Evolutionary conservation across 2,329 filamentous ascomycete genomes (phyloP).

Genomic region (Pyrenophora seminiperda): DNA sequence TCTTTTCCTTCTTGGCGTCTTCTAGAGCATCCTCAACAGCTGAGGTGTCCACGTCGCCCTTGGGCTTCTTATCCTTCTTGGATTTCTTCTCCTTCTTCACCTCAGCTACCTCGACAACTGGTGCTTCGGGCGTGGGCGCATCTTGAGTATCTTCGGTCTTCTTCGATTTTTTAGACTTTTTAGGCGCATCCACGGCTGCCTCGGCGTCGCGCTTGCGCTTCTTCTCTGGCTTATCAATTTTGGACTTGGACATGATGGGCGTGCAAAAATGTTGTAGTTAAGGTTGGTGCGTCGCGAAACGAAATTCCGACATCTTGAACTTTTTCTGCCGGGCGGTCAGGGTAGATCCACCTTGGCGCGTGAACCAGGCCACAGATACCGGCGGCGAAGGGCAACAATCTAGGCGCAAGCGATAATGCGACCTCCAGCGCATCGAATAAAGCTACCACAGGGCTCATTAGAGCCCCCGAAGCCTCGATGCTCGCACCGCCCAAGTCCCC

Average conservation of each 20-base stretch:
- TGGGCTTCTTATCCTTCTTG: slow-evolving; percentile 33
- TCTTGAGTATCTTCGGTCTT: slow-evolving; percentile 24
- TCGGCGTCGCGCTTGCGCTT: slow-evolving; percentile 45
- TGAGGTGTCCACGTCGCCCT: slow-evolving; percentile 10
- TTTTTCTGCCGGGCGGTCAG: slow-evolving; percentile 32
- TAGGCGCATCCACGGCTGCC: slow-evolving; percentile 28
- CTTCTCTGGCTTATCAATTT: slow-evolving; percentile 36
- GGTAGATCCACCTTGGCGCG: slow-evolving; percentile 23
- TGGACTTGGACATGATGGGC: slow-evolving; percentile 25
- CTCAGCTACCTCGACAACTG: slow-evolving; percentile 19
- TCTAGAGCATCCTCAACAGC: slow-evolving; percentile 11
- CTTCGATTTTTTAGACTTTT: slow-evolving; percentile 43
- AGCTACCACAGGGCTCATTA: slow-evolving; percentile 32
- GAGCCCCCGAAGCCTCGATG: slow-evolving; percentile 24
- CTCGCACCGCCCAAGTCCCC: slow-evolving; percentile 38
- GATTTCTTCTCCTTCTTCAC: slow-evolving; percentile 27
- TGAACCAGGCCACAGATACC: slow-evolving; percentile 15
- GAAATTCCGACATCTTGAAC: slow-evolving; percentile 30
- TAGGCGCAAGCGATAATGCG: slow-evolving; percentile 36
- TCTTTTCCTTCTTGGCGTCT: slow-evolving; percentile 20
- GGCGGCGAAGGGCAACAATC: slow-evolving; percentile 13
- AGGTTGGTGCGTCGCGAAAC: slow-evolving; percentile 15
- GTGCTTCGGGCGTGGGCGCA: slow-evolving; percentile 18
- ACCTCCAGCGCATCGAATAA: slow-evolving; percentile 33
- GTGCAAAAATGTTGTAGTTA: slow-evolving; percentile 14